Evolutionary conservation across 2,329 filamentous ascomycete genomes (phyloP).

Genomic region (Emericellopsis cladophorae): DNA sequence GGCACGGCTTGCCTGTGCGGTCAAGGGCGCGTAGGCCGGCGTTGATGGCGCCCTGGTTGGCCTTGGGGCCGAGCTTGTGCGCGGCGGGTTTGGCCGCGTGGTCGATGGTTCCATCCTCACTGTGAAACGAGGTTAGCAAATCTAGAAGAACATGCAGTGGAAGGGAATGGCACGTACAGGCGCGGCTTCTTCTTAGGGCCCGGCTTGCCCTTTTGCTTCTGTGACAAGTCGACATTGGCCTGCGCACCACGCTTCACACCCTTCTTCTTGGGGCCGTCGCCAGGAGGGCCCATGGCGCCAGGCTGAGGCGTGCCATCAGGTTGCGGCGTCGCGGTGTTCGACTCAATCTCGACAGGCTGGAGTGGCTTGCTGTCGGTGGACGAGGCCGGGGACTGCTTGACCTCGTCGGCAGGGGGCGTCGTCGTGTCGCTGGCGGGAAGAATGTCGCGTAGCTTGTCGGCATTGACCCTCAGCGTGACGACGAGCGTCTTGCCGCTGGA

Average conservation of each 20-base stretch:
- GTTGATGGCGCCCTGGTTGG: constrained; percentile 95
- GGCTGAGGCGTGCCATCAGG: constrained; percentile 42
- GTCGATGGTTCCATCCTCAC: constrained; percentile 52
- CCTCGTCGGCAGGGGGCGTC: constrained; percentile 17
- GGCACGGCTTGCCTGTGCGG: constrained; percentile 80
- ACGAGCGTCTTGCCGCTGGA: constrained; percentile 24
- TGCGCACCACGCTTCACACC: constrained; percentile 57
- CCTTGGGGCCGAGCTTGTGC: constrained; percentile 89
- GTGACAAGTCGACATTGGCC: constrained; percentile 50
- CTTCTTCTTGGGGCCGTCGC: constrained; percentile 60
- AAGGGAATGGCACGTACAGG: constrained; percentile 53
- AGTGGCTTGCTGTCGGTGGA: constrained; percentile 9
- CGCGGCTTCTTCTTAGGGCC: constrained; percentile 94
- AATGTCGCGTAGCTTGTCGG: constrained; percentile 36
- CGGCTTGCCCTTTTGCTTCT: constrained; percentile 74
- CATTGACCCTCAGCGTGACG: constrained; percentile 39
- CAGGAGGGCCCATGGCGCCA: constrained; percentile 45
- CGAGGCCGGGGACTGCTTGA: constrained; percentile 29
- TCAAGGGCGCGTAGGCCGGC: constrained; percentile 90
- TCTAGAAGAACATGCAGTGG: neutral
- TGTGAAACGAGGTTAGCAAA: constrained; percentile 20
- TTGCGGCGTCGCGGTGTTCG: constrained; percentile 45
- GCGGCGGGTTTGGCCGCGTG: constrained; percentile 36
- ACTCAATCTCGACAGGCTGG: constrained; percentile 22
- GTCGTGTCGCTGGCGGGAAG: constrained; percentile 31